Base-by-base conservation (phyloP, 148 eudicot genomes). In the Arbutus unedo region DNA sequence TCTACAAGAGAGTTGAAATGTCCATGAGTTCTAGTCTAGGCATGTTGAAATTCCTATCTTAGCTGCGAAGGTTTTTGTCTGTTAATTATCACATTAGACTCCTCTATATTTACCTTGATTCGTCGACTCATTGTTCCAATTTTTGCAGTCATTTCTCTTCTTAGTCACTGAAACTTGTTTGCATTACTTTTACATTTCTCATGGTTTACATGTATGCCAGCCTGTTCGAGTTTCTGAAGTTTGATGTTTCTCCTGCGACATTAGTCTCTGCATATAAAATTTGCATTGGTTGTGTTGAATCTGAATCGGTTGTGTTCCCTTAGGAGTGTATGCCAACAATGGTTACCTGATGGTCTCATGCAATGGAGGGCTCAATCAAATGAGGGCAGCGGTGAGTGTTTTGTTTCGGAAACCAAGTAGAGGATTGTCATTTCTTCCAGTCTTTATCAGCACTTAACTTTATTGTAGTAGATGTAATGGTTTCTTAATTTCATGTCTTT, bases 361-460 rank as follows among this genome's bases (percentile, higher is more conserved):
- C 91, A 96, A 96, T 87, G 99, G 99, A 87, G 99, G 99, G 83
- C 99, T 96, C 81, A 96, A 96, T 87, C 99, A 96, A 85, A 96
- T 96, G 99, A 92, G 99, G 79, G 89, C 99, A 77, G 99, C 97
- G 66, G 99, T 96, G 85, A 91, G 98, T 93, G 53, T 21, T 85
- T 79, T 56, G 19, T 64, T 54, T 25, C 48, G 25, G 54, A 43
- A 44, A 73, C 56, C 57, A 60, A 44, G 43, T 53, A 73, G 14
- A 11, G 79, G 67, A 60, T 78, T 74, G 56, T 54, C 71, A 45
- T 11, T 79, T 62, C 49, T 64, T 83, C 74, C 66, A 43, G 45
- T 25, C 47, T 47, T 79, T 81, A 47, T 84, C 25, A 49, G 14
- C 41, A 49, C 49, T 72, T 57, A n/a, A 11, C 73, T 43, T 11